These are phyloP conservation scores for Ganoderma leucocontextum DNA, from an alignment of 1,284 basidiomycete genomes.

Conservation along the genomic window DNA sequence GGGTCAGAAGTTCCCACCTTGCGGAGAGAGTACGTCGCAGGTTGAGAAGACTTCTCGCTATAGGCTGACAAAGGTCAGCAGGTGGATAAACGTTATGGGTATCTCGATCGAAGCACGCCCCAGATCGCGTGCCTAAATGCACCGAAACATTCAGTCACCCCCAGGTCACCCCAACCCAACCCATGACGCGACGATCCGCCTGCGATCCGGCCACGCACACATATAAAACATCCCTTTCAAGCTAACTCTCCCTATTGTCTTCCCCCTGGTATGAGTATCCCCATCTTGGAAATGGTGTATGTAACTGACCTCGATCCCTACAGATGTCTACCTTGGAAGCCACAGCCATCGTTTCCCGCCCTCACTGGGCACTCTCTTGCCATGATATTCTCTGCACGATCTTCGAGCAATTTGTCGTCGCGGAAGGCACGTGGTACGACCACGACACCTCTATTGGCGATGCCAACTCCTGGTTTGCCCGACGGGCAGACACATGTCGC, in stretches of 20 bases:
- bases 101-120: slow-evolving; percentile 2
- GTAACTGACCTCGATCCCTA: background rate
- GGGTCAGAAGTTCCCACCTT: background rate
- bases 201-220: background rate
- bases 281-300: background rate
- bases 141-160: background rate
- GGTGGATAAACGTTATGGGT: background rate
- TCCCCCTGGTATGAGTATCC: background rate
- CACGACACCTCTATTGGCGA: slow-evolving; percentile 21
- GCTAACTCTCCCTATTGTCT: background rate
- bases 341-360: background rate
- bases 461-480: slow-evolving; percentile 18
- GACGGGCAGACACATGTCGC: slow-evolving; percentile 1
- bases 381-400: slow-evolving; percentile 27
- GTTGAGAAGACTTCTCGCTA: background rate
- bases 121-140: background rate
- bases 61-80: background rate
- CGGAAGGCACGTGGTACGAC: slow-evolving; percentile 24
- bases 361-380: slow-evolving; percentile 19
- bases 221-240: background rate
- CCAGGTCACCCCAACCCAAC: background rate
- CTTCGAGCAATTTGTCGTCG: slow-evolving; percentile 20
- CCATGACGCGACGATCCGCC: background rate
- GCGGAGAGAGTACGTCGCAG: background rate
- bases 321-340: background rate